These are phyloP conservation scores for Emmonsiellopsis sp. DNA, from an alignment of 2,329 filamentous ascomycete species.

Conservation along the genomic window DNA sequence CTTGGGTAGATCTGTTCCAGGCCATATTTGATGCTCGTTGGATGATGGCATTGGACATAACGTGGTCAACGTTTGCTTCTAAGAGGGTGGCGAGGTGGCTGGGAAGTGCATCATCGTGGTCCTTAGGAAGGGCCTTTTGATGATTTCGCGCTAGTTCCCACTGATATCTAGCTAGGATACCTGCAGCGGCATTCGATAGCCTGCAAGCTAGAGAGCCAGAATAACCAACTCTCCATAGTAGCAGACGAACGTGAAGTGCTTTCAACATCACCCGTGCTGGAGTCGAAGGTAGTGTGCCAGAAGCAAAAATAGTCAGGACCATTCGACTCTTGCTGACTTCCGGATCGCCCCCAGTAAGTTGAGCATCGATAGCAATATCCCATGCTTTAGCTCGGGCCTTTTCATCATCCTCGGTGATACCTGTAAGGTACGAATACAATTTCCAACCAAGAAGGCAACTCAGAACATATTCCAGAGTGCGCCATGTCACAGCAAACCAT, in stretches of 20 bases:
- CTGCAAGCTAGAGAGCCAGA: slow-evolving; percentile 55
- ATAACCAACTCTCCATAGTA: slow-evolving; percentile 69
- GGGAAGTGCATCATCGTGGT: slow-evolving; percentile 58
- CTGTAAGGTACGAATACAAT: slow-evolving; percentile 68
- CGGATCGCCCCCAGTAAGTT: slow-evolving; percentile 79
- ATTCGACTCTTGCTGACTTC: slow-evolving; percentile 83
- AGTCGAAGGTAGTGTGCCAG: slow-evolving; percentile 74
- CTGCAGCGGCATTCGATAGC: slow-evolving; percentile 59
- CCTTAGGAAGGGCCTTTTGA: slow-evolving; percentile 35
- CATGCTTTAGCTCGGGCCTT: slow-evolving; percentile 80
- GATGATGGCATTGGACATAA: slow-evolving; percentile 66
- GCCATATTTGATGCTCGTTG: slow-evolving; percentile 84
- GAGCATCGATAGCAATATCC: slow-evolving; percentile 86
- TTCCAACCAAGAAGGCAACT: slow-evolving; percentile 68
- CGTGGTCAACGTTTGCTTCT: slow-evolving; percentile 69
- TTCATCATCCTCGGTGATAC: slow-evolving; percentile 75
- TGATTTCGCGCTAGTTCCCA: slow-evolving; percentile 74
- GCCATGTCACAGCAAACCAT: slow-evolving; percentile 67
- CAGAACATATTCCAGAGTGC: slow-evolving; percentile 71
- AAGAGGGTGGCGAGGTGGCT: slow-evolving; percentile 67
- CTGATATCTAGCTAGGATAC: slow-evolving; percentile 61
- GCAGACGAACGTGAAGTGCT: slow-evolving; percentile 79
- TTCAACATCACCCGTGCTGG: slow-evolving; percentile 82
- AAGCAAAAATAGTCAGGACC: slow-evolving; percentile 76
- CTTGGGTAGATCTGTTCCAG: slow-evolving; percentile 69